Base-by-base conservation (phyloP, 345 rosid genomes). In the Eucalyptus globulus region DNA sequence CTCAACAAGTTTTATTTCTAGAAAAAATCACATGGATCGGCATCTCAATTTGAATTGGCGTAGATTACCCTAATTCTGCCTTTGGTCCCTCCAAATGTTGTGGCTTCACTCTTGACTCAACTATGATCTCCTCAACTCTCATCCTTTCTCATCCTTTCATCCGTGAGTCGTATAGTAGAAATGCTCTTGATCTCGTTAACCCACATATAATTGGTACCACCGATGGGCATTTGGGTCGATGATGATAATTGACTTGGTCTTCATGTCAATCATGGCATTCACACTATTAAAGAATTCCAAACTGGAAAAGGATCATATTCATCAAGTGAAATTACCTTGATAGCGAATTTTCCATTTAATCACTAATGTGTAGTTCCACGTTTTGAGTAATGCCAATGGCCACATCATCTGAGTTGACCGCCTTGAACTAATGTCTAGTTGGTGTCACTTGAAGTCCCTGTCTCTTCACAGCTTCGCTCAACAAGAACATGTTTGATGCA, bases 121-220 rank as follows among this genome's bases (percentile, higher is more conserved):
- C 9, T 0, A 1, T 5, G 19, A 65, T 15, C 76, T 15, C 17
- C 37, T 65, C 37, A n/a, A n/a, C 19, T 65, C 76, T 65, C 6
- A 2, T 1, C 34, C 76, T 31, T 65, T 65, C 76, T 65, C 6
- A 2, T 1, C 34, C 76, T 31, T 65, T n/a, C 76, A 29, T n/a
- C 76, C 10, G 16, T 5, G 1, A 65, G 37, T n/a, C 3, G 6
- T 14, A n/a, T 4, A 3, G 0, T 65, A 2, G 21, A 65, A 31
- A 65, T 65, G 72, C 16, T 29, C 1, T 65, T n/a, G 76, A 11
- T 65, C 37, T 65, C 9, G 1, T 14, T 31, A 65, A 29, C 11
- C 72, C 76, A 29, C 8, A 15, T 31, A 65, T 65, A 31, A n/a
- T n/a, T 4, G 76, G 34, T n/a, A 29, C 37, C 76, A 7, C 7